phyloP scores from a whole-genome alignment of 257 asterid species.

The Linaria vulgaris region DNA sequence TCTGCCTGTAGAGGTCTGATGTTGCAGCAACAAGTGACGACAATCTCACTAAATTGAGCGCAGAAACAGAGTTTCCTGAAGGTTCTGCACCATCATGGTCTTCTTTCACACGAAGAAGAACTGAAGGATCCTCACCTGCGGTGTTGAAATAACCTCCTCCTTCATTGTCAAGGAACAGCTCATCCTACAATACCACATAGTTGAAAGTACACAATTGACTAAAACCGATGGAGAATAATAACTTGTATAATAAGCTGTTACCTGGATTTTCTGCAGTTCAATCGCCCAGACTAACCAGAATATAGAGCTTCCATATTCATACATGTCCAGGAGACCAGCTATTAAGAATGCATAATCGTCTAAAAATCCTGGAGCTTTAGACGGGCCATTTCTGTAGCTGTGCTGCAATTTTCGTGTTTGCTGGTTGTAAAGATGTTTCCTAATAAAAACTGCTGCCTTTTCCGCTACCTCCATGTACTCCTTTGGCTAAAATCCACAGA shows the following conservation, averaged over 20 bases:
- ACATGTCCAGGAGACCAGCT: conserved; percentile 73
- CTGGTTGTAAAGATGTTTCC: conserved; percentile 64
- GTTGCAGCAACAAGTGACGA: conserved; percentile 59
- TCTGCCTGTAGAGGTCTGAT: conserved; percentile 53
- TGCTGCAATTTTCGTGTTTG: conserved; percentile 65
- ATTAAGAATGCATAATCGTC: conserved; percentile 89
- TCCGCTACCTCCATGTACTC: conserved; percentile 87
- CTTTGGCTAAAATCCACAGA: conserved; percentile 49
- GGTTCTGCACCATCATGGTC: conserved; percentile 99
- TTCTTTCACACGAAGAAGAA: conserved; percentile 92
- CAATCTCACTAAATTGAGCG: conserved; percentile 70
- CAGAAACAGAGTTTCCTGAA: conserved; percentile 86
- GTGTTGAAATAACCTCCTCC: conserved; percentile 95
- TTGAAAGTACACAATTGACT: neutral
- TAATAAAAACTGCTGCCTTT: conserved; percentile 75
- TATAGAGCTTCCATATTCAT: conserved; percentile 73
- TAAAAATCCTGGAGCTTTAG: conserved; percentile 89
- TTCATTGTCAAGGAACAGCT: conserved; percentile 74
- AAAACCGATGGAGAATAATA: neutral
- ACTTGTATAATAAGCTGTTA: conserved; percentile 23
- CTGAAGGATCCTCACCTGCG: conserved; percentile 82
- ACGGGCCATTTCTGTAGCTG: conserved; percentile 85
- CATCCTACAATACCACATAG: conserved; percentile 47
- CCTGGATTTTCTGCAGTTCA: conserved; percentile 81
- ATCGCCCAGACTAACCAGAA: conserved; percentile 88